Conservation (phyloP, 116 monocot species). For the Zostera marina region DNA sequence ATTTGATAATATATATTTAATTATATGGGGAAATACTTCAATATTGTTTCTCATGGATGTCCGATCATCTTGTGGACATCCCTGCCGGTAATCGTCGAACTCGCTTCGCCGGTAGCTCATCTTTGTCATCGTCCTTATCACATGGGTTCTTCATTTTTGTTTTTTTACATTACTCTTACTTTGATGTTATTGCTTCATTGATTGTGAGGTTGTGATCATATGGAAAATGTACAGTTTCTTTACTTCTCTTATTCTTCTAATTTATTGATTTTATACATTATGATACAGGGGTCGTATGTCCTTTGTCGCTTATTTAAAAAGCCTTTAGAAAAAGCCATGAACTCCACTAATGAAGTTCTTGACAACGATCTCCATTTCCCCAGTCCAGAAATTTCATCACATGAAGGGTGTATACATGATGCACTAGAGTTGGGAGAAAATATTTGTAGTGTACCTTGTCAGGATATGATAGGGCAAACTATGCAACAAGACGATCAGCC, state of each 20-base stretch:
- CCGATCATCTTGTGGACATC: too few relatives aligned
- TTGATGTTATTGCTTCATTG: too few relatives aligned
- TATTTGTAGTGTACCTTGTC: background rate
- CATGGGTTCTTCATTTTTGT: too few relatives aligned
- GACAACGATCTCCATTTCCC: slow-evolving; percentile 4
- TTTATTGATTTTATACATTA: background rate
- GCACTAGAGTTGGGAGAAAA: slow-evolving; percentile 2
- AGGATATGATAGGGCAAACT: background rate
- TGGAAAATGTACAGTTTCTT: too few relatives aligned
- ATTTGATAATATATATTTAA: too few relatives aligned
- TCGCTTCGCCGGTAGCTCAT: too few relatives aligned
- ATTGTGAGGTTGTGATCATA: too few relatives aligned
- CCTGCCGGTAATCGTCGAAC: too few relatives aligned
- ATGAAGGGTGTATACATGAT: background rate
- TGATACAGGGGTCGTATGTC: slow-evolving; percentile 17
- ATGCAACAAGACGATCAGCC: slow-evolving; percentile 1
- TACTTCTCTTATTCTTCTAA: background rate
- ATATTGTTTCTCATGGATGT: too few relatives aligned
- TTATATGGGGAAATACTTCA: too few relatives aligned
- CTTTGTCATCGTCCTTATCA: too few relatives aligned
- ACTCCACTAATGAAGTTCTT: background rate
- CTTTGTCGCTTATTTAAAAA: slow-evolving; percentile 18
- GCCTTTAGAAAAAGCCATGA: slow-evolving; percentile 2
- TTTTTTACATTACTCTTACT: too few relatives aligned
- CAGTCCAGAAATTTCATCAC: slow-evolving; percentile 9